Percentiles rank a stretch among this genome's conserved stretches.
Conservation (phyloP, 106 monocot genomes). For the Allium cepa region DNA sequence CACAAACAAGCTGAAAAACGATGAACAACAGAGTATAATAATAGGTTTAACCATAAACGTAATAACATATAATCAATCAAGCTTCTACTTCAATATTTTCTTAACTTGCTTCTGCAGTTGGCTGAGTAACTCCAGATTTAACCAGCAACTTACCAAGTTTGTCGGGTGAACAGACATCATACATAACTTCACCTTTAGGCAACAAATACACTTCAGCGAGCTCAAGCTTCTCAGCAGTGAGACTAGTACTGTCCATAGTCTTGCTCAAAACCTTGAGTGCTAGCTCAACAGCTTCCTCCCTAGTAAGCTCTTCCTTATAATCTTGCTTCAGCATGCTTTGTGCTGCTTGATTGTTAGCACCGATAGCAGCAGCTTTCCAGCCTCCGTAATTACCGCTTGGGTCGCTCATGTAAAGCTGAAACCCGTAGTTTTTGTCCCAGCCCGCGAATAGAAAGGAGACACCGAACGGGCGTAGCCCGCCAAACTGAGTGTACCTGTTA, state of each 20-base stretch:
- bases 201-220: constrained; percentile 63
- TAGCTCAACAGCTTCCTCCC: constrained; percentile 76
- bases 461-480: constrained; percentile 83
- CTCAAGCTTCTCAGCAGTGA: constrained; percentile 88
- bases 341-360: constrained; percentile 85
- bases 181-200: constrained; percentile 58
- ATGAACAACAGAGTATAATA: too few relatives aligned
- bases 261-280: constrained; percentile 86
- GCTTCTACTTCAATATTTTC: neutral
- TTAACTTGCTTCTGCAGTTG: constrained; percentile 11
- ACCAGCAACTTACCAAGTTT: constrained; percentile 52
- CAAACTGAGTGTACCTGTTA: constrained; percentile 59
- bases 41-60: too few relatives aligned
- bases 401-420: constrained; percentile 89
- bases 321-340: constrained; percentile 95
- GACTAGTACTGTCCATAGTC: constrained; percentile 91
- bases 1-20: too few relatives aligned
- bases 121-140: constrained; percentile 64
- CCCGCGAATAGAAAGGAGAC: constrained; percentile 86
- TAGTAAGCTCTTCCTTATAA: constrained; percentile 68
- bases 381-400: constrained; percentile 84
- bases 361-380: constrained; percentile 89
- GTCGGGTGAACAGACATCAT: constrained; percentile 63
- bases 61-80: too few relatives aligned
- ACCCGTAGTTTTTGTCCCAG: constrained; percentile 76